phyloP scores from a whole-genome alignment of 768 basidiomycete species.

The Mycena pura region DNA sequence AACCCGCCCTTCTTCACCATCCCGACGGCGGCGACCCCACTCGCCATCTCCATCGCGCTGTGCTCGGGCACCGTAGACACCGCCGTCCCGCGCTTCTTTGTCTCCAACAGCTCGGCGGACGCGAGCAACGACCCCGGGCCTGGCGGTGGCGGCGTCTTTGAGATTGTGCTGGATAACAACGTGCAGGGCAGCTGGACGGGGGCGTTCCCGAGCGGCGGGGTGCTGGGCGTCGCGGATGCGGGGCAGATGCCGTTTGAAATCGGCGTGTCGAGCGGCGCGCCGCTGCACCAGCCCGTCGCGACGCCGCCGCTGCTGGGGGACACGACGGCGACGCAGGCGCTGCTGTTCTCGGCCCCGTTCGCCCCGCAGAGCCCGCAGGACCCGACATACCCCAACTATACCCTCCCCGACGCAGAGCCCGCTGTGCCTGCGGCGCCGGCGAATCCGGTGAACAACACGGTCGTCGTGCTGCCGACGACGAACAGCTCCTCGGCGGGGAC shows the following conservation, averaged over 20 bases:
- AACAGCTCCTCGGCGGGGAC: slow-evolving; percentile 44
- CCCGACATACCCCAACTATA: slow-evolving; percentile 78
- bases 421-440: slow-evolving; percentile 50
- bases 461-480: slow-evolving; percentile 64
- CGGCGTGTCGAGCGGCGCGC: slow-evolving; percentile 56
- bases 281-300: slow-evolving; percentile 53
- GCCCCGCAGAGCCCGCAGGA: slow-evolving; percentile 32
- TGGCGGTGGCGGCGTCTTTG: slow-evolving; percentile 46
- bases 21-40: slow-evolving; percentile 44
- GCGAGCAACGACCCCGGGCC: slow-evolving; percentile 47
- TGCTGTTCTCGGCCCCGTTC: slow-evolving; percentile 74
- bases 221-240: slow-evolving; percentile 53
- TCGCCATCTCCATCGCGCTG: slow-evolving; percentile 57
- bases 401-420: slow-evolving; percentile 65
- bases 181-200: slow-evolving; percentile 64
- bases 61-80: slow-evolving; percentile 42
- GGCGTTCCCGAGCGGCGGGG: slow-evolving; percentile 51
- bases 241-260: slow-evolving; percentile 60
- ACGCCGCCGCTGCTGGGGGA: slow-evolving; percentile 70
- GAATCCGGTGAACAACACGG: slow-evolving; percentile 54
- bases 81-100: slow-evolving; percentile 58
- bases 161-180: slow-evolving; percentile 52
- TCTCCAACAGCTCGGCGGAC: slow-evolving; percentile 56
- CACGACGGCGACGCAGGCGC: slow-evolving; percentile 72
- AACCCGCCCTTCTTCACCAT: slow-evolving; percentile 47